Base-by-base conservation (phyloP, 1,284 basidiomycete genomes). In the Rhodotorula sp. region DNA sequence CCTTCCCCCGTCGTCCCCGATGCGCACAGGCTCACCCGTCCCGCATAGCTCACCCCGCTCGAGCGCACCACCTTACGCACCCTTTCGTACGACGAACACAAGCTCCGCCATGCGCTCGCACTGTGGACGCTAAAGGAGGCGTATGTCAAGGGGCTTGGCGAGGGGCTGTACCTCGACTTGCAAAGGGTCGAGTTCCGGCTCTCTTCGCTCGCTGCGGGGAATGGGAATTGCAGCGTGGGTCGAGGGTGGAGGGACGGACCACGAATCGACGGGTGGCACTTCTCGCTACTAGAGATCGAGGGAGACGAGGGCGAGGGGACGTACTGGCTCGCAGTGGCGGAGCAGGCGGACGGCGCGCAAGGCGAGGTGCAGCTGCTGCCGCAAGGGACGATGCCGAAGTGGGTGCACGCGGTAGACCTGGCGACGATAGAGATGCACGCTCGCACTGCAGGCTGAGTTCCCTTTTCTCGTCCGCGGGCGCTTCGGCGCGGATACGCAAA, bases 71-170 rank as follows among this genome's bases (percentile, higher is more conserved):
- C n/a, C 71, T 63, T 54, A n/a, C 37, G 17, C 19, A 9, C 36
- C 15, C 29, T 34, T 7, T 6, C 48, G 10, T 22, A 44, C 22
- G 37, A 63, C 51, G 48, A 46, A 54, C 83, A 88, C 70, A 85
- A 83, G 7, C 81, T 90, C 15, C 82, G 83, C 53, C 83, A 83
- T 32, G 89, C 91, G 80, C 91, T 89, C 79, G 87, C 89, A 83
- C 86, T 91, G 71, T 93, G 91, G 91, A 92, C 91, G 8, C 82
- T 91, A 79, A 93, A 93, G 81, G 91, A 93, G 80, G 90, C 91
- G 7, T 93, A 91, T 79, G 90, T 90, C 5, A 93, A 93, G 81
- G 90, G 91, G 9, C 84, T 91, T 37, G 91, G 91, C 21, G 55
- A 71, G 12, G 75, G 75, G 0, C 54, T 76, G 4, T 55, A 59